phyloP scores from a whole-genome alignment of 1,284 basidiomycete species.

The Mycosarcoma maydis region DNA sequence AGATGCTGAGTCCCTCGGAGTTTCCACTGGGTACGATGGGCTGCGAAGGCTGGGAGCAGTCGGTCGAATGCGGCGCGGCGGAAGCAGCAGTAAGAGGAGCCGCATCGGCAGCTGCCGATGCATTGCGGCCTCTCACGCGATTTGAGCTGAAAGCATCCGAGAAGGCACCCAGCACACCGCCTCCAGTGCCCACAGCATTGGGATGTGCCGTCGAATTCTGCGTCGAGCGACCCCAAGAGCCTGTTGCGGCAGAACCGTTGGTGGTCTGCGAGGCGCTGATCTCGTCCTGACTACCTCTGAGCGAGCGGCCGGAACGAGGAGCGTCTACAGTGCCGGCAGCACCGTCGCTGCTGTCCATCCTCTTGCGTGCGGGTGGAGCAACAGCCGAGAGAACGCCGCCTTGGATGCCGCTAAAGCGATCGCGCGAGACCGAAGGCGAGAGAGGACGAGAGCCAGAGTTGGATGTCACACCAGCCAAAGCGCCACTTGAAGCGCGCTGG shows the following conservation, averaged over 20 bases:
- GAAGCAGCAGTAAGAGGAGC: conserved; percentile 2
- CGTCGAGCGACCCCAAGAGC: conserved; percentile 25
- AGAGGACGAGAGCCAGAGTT: conserved; percentile 34
- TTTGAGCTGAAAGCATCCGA: conserved; percentile 50
- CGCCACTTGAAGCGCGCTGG: conserved; percentile 46
- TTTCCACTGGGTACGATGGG: conserved; percentile 45
- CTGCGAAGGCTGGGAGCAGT: conserved; percentile 19
- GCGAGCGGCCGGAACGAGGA: conserved; percentile 16
- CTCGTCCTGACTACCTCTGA: conserved; percentile 25
- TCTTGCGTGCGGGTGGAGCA: conserved; percentile 48
- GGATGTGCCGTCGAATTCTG: conserved; percentile 13
- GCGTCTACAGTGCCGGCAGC: conserved; percentile 6
- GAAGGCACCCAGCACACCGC: conserved; percentile 14
- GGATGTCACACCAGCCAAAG: conserved; percentile 24
- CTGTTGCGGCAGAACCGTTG: conserved; percentile 10
- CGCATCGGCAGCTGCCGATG: conserved; percentile 15
- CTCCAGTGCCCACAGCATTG: conserved; percentile 3
- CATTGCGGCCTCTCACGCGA: conserved; percentile 22
- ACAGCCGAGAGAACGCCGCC: conserved; percentile 58
- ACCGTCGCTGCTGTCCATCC: conserved; percentile 54
- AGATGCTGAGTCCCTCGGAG: conserved; percentile 43
- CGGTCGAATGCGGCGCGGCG: no score
- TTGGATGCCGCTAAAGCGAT: conserved; percentile 56
- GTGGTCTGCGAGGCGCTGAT: conserved; percentile 4
- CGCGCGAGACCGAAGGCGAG: conserved; percentile 46